A percentile compares a stretch with the other conserved stretches of the same genome.
These are phyloP conservation scores for Lactifluus hygrophoroides DNA, from an alignment of 768 basidiomycete species.

Conservation along the genomic window DNA sequence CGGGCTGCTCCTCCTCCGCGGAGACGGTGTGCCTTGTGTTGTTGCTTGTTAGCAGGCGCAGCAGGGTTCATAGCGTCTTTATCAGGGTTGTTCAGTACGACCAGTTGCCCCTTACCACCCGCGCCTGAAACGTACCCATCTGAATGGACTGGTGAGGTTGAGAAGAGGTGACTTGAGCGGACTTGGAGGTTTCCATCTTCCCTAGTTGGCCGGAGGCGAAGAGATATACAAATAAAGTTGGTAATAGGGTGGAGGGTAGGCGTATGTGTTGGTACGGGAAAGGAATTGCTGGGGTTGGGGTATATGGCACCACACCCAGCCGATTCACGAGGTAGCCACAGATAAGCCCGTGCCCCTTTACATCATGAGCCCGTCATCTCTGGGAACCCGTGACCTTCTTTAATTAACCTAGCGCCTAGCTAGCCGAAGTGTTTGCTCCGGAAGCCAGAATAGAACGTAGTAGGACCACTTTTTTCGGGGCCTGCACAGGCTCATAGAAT, in stretches of 20 bases:
- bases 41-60: slow-evolving; percentile 28
- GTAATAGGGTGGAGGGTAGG: neutral
- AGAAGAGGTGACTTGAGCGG: slow-evolving; percentile 30
- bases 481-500: too few relatives aligned
- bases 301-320: neutral
- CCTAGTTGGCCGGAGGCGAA: neutral
- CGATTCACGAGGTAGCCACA: neutral
- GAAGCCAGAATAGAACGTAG: too few relatives aligned
- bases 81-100: neutral
- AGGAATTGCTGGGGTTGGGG: neutral
- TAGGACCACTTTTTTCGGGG: too few relatives aligned
- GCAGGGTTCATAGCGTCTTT: slow-evolving; percentile 42
- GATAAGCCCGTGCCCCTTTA: neutral
- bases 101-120: neutral
- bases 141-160: slow-evolving; percentile 53
- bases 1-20: slow-evolving; percentile 60
- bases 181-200: slow-evolving; percentile 28
- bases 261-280: neutral
- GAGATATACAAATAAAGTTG: neutral
- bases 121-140: slow-evolving; percentile 45
- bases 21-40: slow-evolving; percentile 46
- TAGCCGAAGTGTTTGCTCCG: too few relatives aligned
- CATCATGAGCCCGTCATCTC: too few relatives aligned
- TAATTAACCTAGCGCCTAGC: too few relatives aligned
- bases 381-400: too few relatives aligned